phyloP scores from a whole-genome alignment of 164 flowering plant species.

The Santalum album region DNA sequence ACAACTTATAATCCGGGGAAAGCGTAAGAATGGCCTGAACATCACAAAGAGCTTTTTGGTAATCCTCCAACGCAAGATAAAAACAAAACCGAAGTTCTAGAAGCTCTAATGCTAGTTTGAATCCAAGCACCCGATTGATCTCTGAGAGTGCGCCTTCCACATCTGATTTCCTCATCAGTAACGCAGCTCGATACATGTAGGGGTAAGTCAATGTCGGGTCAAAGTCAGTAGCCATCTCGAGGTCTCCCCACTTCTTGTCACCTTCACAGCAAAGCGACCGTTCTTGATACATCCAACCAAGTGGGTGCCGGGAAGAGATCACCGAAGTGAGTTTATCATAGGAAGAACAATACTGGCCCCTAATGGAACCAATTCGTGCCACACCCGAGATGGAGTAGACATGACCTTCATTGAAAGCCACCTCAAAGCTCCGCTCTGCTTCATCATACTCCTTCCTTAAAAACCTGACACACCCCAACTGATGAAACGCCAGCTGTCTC shows the following conservation, averaged over 20 bases:
- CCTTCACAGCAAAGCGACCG: slow-evolving; percentile 79
- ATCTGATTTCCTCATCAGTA: slow-evolving; percentile 71
- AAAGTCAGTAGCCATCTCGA: slow-evolving; percentile 76
- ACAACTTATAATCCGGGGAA: slow-evolving; percentile 75
- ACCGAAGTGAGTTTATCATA: slow-evolving; percentile 66
- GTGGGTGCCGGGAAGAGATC: slow-evolving; percentile 58
- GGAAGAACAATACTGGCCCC: slow-evolving; percentile 44
- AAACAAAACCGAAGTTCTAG: slow-evolving; percentile 89
- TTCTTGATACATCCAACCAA: slow-evolving; percentile 98
- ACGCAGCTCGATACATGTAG: slow-evolving; percentile 92
- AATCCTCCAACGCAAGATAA: slow-evolving; percentile 77
- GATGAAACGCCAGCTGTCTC: slow-evolving; percentile 72
- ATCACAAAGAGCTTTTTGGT: slow-evolving; percentile 72
- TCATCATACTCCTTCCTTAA: slow-evolving; percentile 76
- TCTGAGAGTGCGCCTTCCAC: slow-evolving; percentile 73
- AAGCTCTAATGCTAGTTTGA: slow-evolving; percentile 87
- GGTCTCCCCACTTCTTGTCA: slow-evolving; percentile 63
- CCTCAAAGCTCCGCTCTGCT: slow-evolving; percentile 62
- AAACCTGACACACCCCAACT: slow-evolving; percentile 75
- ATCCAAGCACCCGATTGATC: slow-evolving; percentile 77
- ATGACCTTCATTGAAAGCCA: slow-evolving; percentile 75
- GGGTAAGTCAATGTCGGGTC: slow-evolving; percentile 93
- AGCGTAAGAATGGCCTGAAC: slow-evolving; percentile 94
- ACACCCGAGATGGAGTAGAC: slow-evolving; percentile 71
- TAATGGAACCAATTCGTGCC: slow-evolving; percentile 54